phyloP scores from a whole-genome alignment of 306 rosid species.

The Dryas drummondii region DNA sequence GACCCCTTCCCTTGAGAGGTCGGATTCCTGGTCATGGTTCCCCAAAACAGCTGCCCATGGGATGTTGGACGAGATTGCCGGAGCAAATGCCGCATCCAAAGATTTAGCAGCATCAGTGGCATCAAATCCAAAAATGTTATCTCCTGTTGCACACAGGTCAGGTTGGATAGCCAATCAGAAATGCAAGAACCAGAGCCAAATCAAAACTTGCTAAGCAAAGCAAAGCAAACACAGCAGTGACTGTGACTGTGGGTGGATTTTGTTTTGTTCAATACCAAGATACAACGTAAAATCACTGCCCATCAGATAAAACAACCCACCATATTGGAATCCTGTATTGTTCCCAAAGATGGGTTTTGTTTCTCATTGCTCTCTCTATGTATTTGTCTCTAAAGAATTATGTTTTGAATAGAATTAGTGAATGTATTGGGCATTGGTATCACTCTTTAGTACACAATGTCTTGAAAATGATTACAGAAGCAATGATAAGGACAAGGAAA shows the following conservation, averaged over 20 bases:
- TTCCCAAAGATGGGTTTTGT: background rate
- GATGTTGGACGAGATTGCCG: conserved; percentile 77
- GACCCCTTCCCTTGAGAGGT: conserved; percentile 85
- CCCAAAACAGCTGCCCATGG: conserved; percentile 95
- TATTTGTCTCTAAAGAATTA: too few relatives aligned
- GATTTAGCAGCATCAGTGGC: conserved; percentile 69
- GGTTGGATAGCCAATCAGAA: background rate
- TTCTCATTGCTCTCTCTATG: background rate
- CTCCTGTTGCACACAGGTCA: conserved; percentile 51
- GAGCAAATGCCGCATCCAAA: conserved; percentile 76
- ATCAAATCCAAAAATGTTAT: conserved; percentile 69
- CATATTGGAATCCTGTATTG: background rate
- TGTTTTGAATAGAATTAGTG: too few relatives aligned
- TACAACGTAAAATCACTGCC: background rate
- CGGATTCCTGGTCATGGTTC: conserved; percentile 92
- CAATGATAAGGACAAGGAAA: background rate
- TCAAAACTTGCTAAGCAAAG: background rate
- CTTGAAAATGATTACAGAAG: background rate
- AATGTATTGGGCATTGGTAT: background rate
- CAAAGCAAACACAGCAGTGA: background rate
- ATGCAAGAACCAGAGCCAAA: background rate
- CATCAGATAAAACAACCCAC: background rate
- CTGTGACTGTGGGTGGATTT: too few relatives aligned
- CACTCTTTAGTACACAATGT: background rate
- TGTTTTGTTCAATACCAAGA: too few relatives aligned